phyloP scores from a whole-genome alignment of 495 filamentous ascomycete genomes.

The Aspergillus homomorphus region DNA sequence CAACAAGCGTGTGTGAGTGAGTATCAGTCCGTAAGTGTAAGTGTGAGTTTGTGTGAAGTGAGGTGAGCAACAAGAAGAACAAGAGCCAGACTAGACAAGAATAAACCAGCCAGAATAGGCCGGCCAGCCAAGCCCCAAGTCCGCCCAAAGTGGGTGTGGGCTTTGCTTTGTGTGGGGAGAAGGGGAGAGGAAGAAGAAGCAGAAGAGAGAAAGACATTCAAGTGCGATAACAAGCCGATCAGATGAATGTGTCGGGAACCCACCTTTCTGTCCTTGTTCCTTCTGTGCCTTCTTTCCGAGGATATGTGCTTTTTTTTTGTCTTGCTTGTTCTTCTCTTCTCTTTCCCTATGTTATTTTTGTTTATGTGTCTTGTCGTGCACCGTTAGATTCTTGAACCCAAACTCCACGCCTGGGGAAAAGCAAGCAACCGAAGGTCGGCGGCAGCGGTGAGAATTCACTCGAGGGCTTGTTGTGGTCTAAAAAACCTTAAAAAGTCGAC shows the following conservation, averaged over 20 bases:
- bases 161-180: not conserved
- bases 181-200: not conserved
- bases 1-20: not conserved
- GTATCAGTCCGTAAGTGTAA: too few species aligned
- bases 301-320: too few species aligned
- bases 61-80: not conserved
- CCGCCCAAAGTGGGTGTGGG: not conserved
- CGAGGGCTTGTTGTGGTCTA: conserved; percentile 1
- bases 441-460: conserved; percentile 1
- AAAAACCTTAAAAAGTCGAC: conserved; percentile 5
- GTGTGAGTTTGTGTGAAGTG: too few species aligned
- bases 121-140: not conserved
- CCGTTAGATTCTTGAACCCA: not conserved
- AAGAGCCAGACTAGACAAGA: not conserved
- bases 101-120: not conserved
- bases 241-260: not conserved
- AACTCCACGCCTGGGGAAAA: not conserved
- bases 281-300: too few species aligned
- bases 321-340: not conserved
- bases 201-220: not conserved
- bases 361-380: not conserved
- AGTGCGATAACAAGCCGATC: not conserved
- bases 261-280: too few species aligned
- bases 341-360: not conserved
- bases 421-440: too few species aligned